phyloP scores from a whole-genome alignment of 768 basidiomycete genomes.

The Sutorius australiensis region DNA sequence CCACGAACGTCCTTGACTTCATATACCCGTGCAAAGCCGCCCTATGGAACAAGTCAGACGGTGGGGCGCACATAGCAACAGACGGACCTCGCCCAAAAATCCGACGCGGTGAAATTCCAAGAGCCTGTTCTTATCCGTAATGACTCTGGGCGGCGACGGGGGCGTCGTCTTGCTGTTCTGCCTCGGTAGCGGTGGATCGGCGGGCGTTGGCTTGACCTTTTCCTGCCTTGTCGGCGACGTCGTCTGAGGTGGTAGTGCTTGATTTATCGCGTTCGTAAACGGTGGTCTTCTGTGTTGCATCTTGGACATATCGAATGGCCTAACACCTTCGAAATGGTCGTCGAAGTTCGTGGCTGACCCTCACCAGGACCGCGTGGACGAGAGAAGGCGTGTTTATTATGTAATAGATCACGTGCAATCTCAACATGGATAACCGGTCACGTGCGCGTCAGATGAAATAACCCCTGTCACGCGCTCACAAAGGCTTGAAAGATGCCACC shows the following conservation, averaged over 20 bases:
- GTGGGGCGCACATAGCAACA: not conserved
- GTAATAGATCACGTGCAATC: constrained; percentile 28
- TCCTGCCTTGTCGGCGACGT: constrained; percentile 37
- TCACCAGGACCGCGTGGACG: constrained; percentile 12
- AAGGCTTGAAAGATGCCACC: not conserved
- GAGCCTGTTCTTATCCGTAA: constrained; percentile 57
- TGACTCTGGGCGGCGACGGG: constrained; percentile 75
- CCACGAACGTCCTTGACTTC: constrained; percentile 78
- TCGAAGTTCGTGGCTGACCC: constrained; percentile 13
- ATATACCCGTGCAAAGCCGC: constrained; percentile 96
- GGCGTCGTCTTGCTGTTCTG: constrained; percentile 82
- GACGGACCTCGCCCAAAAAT: constrained; percentile 79
- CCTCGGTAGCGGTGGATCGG: constrained; percentile 68
- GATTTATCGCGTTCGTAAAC: constrained; percentile 40
- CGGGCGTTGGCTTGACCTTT: constrained; percentile 36
- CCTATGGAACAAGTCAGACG: constrained; percentile 36
- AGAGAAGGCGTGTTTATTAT: constrained; percentile 28
- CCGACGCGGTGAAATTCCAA: constrained; percentile 68
- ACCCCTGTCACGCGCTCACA: constrained; percentile 12
- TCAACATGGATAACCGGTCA: constrained; percentile 22
- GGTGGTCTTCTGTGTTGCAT: constrained; percentile 25
- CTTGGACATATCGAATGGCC: constrained; percentile 38
- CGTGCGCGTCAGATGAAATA: constrained; percentile 21
- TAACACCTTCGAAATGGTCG: constrained; percentile 43
- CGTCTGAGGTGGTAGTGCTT: constrained; percentile 23